Base-by-base conservation (phyloP, 2,329 filamentous ascomycete genomes). In the Ascochyta fabae region DNA sequence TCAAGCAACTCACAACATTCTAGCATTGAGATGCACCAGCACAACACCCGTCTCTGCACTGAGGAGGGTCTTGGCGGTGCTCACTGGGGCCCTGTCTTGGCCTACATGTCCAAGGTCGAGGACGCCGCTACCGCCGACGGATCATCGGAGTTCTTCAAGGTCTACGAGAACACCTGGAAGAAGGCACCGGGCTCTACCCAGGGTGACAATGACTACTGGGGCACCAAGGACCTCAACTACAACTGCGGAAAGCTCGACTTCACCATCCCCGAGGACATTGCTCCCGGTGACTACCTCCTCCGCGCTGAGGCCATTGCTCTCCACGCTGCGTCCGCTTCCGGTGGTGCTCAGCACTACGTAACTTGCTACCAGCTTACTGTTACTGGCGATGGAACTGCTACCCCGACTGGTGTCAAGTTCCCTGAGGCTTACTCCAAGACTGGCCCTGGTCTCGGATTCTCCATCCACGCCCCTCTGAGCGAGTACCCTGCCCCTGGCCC, bases 31-130 rank as follows among this genome's bases (percentile, higher is more conserved):
- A 70, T 70, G 68, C 68, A 70, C 55, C 67, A 70, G 51, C 67
- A 64, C 47, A 66, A 62, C 58, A 53, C 22, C 54, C 65, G 67
- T 42, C 42, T 48, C 31, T 68, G 66, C 60, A 67, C 49, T 3
- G 53, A 63, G 51, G 61, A 70, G 55, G 67, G 57, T 23, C 59
- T 70, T 34, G 67, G 67, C 31, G 67, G 67, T 36, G 66, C 79
- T 42, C 83, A 85, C 75, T 74, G 78, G 71, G 83, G 83, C 8
- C 83, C 83, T 34, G 71, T 84, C 64, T 77, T 82, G 59, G 82
- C 80, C 53, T 85, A 82, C 69, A 80, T 85, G 64, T 58, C 61
- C 47, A 66, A 68, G 53, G 67, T 70, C 12, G 66, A 70, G 16
- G 80, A 82, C 4, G 73, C 75, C 15, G 72, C 75, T 26, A 61